Conservation (phyloP, 495 filamentous ascomycete genomes). For the Penicillium odoratum region DNA sequence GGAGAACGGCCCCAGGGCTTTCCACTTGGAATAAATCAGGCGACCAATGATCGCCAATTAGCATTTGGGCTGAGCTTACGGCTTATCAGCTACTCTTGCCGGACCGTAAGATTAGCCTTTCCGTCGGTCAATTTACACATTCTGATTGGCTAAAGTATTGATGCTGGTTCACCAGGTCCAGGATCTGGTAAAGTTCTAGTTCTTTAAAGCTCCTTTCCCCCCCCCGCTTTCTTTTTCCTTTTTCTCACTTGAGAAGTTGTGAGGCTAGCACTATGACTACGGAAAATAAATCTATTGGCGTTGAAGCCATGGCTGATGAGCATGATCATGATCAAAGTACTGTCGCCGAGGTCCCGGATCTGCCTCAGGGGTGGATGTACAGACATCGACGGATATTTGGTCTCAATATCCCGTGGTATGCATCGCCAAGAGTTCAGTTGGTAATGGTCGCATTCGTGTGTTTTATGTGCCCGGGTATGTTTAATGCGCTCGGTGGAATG, state of each 20-base stretch:
- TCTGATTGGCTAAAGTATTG: background rate
- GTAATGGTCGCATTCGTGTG: slow-evolving; percentile 57
- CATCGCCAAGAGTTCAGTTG: slow-evolving; percentile 58
- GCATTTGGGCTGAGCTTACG: background rate
- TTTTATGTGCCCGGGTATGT: slow-evolving; percentile 79
- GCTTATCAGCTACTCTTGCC: slow-evolving; percentile 1
- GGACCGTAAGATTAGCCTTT: background rate
- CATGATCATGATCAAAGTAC: background rate
- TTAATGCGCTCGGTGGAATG: slow-evolving; percentile 61
- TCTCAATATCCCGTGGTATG: slow-evolving; percentile 51
- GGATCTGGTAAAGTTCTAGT: background rate
- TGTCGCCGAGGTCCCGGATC: background rate
- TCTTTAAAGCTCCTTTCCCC: background rate
- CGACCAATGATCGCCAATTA: background rate
- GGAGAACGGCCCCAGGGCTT: background rate
- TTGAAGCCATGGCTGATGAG: background rate
- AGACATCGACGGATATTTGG: slow-evolving; percentile 2
- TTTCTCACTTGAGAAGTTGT: background rate
- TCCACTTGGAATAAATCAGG: background rate
- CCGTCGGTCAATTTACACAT: background rate
- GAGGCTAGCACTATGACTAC: slow-evolving; percentile 1
- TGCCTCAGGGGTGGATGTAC: slow-evolving; percentile 9
- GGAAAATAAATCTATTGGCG: background rate
- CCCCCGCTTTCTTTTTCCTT: background rate
- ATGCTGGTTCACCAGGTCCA: background rate